Evolutionary conservation across 352 stramenopile genomes (phyloP).

Genomic region (Pythium chondricola): DNA sequence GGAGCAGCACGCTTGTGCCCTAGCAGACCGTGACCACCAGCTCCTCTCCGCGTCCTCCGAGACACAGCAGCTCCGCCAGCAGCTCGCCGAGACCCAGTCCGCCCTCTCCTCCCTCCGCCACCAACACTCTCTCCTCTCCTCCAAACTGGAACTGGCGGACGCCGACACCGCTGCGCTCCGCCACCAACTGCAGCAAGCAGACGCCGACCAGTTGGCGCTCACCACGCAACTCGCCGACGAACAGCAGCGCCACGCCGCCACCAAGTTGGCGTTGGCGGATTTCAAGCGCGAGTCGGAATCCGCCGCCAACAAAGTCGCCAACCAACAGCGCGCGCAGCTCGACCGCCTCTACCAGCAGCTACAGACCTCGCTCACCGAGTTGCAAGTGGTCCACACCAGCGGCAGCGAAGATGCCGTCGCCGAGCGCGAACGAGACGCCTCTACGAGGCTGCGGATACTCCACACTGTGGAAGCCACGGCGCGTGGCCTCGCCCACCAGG

Average conservation of each 20-base stretch:
- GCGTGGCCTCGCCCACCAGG: constrained; percentile 38
- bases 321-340: constrained; percentile 42
- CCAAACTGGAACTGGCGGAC: constrained; percentile 21
- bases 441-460: constrained; percentile 54
- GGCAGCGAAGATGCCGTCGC: constrained; percentile 28
- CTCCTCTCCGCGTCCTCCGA: too few relatives aligned
- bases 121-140: constrained; percentile 22
- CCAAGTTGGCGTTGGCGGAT: constrained; percentile 20
- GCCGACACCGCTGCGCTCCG: constrained; percentile 23
- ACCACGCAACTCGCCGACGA: constrained; percentile 19
- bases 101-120: constrained; percentile 16
- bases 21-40: too few relatives aligned
- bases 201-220: constrained; percentile 27
- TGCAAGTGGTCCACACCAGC: constrained; percentile 41
- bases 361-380: constrained; percentile 39
- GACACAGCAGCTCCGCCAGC: constrained; percentile 14
- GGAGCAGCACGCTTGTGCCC: not conserved
- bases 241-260: constrained; percentile 24
- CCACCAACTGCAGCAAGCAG: constrained; percentile 20
- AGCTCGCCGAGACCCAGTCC: constrained; percentile 11
- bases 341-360: constrained; percentile 44
- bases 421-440: constrained; percentile 39
- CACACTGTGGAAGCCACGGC: constrained; percentile 54
- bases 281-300: constrained; percentile 35
- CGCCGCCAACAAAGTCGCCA: constrained; percentile 24